Evolutionary conservation across 345 rosid species (phyloP).

Genomic region (Citrus reticulata): DNA sequence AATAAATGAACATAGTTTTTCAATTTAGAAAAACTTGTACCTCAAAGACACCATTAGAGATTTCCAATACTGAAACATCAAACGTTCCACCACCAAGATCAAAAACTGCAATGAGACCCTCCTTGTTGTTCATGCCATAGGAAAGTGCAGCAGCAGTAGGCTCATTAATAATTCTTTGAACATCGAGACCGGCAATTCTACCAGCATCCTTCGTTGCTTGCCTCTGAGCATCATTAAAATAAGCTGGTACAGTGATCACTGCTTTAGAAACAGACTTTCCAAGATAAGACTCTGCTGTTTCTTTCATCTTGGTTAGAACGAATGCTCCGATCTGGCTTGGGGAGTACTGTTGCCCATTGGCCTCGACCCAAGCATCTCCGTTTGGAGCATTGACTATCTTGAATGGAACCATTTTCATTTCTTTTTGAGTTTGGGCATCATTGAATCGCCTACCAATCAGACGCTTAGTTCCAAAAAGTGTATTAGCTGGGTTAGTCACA

Average conservation of each 20-base stretch:
- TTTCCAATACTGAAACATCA: conserved; percentile 83
- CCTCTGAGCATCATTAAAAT: conserved; percentile 93
- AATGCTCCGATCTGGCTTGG: conserved; percentile 85
- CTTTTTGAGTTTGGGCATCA: conserved; percentile 78
- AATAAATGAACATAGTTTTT: neutral
- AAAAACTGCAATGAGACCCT: conserved; percentile 88
- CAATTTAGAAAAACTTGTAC: conserved; percentile 14
- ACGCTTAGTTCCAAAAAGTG: conserved; percentile 74
- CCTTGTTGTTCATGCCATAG: conserved; percentile 89
- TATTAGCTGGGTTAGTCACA: conserved; percentile 81
- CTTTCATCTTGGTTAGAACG: conserved; percentile 81
- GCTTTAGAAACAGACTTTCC: conserved; percentile 72
- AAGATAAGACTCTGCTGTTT: conserved; percentile 82
- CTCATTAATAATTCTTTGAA: conserved; percentile 83
- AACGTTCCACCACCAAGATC: conserved; percentile 96
- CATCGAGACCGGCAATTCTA: conserved; percentile 85
- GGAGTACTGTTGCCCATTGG: conserved; percentile 75
- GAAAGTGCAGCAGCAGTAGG: conserved; percentile 98
- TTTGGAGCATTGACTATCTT: conserved; percentile 85
- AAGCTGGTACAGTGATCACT: conserved; percentile 88
- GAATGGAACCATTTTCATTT: conserved; percentile 86
- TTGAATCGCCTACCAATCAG: conserved; percentile 75
- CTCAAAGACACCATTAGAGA: conserved; percentile 94
- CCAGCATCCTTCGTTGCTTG: conserved; percentile 98
- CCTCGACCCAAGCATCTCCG: conserved; percentile 95